A percentile compares a stretch with the other conserved stretches of the same genome.
phyloP scores from a whole-genome alignment of 2,329 filamentous ascomycete genomes.

The Truncatella angustata region DNA sequence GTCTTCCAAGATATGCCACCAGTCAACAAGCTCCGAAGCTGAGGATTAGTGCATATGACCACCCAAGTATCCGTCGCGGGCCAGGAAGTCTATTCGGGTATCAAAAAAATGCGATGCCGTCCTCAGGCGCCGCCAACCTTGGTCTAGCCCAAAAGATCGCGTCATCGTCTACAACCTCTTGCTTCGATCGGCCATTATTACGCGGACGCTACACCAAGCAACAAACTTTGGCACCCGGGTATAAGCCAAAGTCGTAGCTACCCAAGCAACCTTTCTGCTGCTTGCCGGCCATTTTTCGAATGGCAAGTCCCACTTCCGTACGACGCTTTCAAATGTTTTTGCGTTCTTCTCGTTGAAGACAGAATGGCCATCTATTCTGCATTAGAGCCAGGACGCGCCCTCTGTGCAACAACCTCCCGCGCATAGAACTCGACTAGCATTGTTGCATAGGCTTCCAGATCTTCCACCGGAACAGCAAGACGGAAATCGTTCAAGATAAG shows the following conservation, averaged over 20 bases:
- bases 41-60: neutral
- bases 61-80: neutral
- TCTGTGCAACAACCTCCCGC: conserved; percentile 69
- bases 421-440: conserved; percentile 99
- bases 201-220: neutral
- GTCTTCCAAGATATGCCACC: neutral
- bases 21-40: neutral
- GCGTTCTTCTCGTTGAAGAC: no score
- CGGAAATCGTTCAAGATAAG: conserved; percentile 94
- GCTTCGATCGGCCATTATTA: no score
- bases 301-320: neutral
- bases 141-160: neutral
- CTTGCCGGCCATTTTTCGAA: neutral
- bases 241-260: neutral
- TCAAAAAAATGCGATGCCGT: conserved; percentile 26
- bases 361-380: conserved; percentile 9
- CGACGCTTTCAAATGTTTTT: no score
- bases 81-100: conserved; percentile 34
- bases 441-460: conserved; percentile 94
- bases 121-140: neutral
- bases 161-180: neutral
- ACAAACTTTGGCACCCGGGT: neutral
- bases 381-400: conserved; percentile 19
- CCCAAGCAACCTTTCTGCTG: neutral
- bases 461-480: conserved; percentile 87